Base-by-base conservation (phyloP, 208 protist genomes). In the Acanthamoeba lugdunensis region DNA sequence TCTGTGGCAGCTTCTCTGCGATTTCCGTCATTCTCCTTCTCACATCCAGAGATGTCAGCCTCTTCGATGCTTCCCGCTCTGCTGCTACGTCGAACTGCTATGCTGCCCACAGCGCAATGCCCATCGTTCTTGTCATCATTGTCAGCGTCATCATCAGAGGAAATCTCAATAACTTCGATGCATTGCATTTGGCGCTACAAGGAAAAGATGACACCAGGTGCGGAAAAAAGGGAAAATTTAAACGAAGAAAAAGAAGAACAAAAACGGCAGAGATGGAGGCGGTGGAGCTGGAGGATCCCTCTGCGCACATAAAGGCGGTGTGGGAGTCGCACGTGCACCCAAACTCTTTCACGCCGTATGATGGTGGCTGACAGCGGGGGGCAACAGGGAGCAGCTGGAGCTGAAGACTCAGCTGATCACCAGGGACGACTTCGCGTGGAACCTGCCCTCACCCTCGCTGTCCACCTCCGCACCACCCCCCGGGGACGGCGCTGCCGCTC, bases 381-480 rank as follows among this genome's bases (percentile, higher is more conserved):
- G 37, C 2, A 0, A 41, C 30, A 89, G 82, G 82, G 82, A 89
- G 37, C 82, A 89, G 30, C 82, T 89, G 45, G 82, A 30, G 37
- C 54, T 89, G 25, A 61, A 89, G 33, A 23, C 5, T 13, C 25
- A 67, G 13, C 82, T 89, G 6, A 14, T 89, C 14, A 67, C 82
- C 4, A 16, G n/a, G 11, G 82, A 89, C 82, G 82, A 89, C 82
- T 89, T 89, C 45, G 7, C n/a, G 9, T 89, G 82, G 82, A 16
- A 25, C 45, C 82, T 89, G 18, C 54, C 50, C 28, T n/a, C 8
- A 14, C 16, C 21, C 56, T 6, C 56, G 56, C 56, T 63, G 18
- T 16, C 33, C 7, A 25, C 71, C 16, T 28, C 21, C 11, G 71
- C 6, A 48, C 21, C 71, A 71, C 65, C 21, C 65, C 28, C 65